Percentiles rank a stretch among this genome's conserved stretches.
Conservation (phyloP, 2,329 filamentous ascomycete genomes). For the Cyphellophora europaea region DNA sequence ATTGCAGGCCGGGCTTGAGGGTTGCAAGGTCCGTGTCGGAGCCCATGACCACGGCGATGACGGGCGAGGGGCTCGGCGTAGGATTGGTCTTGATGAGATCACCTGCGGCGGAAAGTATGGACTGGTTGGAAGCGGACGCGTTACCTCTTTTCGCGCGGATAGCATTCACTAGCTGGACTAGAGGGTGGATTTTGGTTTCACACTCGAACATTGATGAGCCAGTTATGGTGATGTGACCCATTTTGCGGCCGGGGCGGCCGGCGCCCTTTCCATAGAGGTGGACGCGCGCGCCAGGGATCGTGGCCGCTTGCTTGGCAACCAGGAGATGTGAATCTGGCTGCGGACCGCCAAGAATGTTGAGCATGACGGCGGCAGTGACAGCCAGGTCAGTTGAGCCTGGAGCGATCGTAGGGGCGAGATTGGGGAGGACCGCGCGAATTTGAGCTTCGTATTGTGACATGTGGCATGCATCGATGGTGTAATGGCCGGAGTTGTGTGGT, state of each 20-base stretch:
- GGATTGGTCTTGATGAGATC: constrained; percentile 13
- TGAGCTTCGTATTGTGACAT: constrained; percentile 91
- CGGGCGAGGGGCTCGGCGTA: constrained; percentile 18
- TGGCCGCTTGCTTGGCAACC: constrained; percentile 47
- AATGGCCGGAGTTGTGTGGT: constrained; percentile 87
- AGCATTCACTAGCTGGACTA: constrained; percentile 69
- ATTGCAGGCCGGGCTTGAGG: constrained; percentile 21
- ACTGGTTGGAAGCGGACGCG: constrained; percentile 19
- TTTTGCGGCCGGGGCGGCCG: constrained; percentile 81
- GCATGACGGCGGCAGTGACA: constrained; percentile 41
- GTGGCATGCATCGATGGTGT: constrained; percentile 84
- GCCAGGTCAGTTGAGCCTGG: constrained; percentile 34
- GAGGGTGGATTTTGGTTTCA: constrained; percentile 57
- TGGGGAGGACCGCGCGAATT: constrained; percentile 64
- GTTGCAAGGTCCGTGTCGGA: constrained; percentile 30
- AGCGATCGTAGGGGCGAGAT: constrained; percentile 50
- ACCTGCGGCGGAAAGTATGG: constrained; percentile 9
- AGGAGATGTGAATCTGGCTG: constrained; percentile 53
- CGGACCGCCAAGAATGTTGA: constrained; percentile 49
- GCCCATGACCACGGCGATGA: constrained; percentile 39
- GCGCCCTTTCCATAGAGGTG: constrained; percentile 87
- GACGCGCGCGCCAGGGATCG: constrained; percentile 52
- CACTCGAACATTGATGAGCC: constrained; percentile 58
- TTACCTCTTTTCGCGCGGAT: constrained; percentile 59
- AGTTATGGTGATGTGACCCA: constrained; percentile 84